phyloP scores from a whole-genome alignment of 2,329 filamentous ascomycete species.

The Magnaporthiopsis poae region DNA sequence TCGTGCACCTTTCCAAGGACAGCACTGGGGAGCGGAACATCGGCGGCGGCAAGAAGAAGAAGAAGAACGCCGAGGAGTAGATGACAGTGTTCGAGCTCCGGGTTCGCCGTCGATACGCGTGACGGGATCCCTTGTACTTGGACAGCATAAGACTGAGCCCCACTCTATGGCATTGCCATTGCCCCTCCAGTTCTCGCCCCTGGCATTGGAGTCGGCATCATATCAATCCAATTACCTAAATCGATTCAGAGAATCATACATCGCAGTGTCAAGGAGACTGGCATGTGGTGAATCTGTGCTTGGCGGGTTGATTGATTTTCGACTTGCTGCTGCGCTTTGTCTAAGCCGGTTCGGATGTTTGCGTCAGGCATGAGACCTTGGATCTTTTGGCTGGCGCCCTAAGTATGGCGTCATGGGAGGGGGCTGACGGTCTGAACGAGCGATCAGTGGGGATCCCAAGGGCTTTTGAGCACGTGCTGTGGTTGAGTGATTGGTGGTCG shows the following conservation, averaged over 20 bases:
- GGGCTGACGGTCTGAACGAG: background rate
- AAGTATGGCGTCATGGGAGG: background rate
- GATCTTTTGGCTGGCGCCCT: no score
- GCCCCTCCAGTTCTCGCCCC: background rate
- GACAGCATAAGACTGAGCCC: background rate
- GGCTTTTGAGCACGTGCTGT: no score
- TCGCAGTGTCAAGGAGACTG: background rate
- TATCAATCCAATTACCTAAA: background rate
- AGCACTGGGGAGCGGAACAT: conserved; percentile 28
- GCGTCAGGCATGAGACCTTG: background rate
- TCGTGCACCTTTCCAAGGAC: conserved; percentile 75
- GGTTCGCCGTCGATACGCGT: background rate
- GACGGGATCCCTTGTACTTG: background rate
- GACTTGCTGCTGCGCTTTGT: background rate
- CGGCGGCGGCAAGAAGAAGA: conserved; percentile 59
- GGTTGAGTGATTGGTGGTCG: background rate
- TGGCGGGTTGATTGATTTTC: background rate
- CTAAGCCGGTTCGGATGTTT: background rate
- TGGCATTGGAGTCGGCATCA: background rate
- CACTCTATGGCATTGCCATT: background rate
- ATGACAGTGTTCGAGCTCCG: background rate
- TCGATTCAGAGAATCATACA: background rate
- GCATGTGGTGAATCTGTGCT: background rate
- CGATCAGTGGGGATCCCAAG: no score
- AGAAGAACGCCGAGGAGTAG: conserved; percentile 35